phyloP scores from a whole-genome alignment of 208 protist genomes.

The Entamoeba nuttalli region DNA sequence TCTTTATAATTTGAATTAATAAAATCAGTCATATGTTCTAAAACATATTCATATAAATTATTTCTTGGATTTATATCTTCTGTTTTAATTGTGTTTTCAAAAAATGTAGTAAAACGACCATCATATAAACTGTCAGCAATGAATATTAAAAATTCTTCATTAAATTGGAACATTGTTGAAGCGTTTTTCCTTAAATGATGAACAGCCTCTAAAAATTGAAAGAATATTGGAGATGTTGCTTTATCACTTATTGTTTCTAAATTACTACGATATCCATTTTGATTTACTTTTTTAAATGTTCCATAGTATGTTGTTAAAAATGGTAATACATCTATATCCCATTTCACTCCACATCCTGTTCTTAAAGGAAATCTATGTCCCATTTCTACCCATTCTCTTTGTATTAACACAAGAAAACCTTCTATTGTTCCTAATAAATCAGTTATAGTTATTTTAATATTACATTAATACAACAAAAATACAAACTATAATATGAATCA shows the following conservation, averaged over 20 bases:
- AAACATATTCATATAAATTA: neutral
- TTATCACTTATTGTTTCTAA: neutral
- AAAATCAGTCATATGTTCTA: neutral
- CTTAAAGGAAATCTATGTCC: conserved; percentile 66
- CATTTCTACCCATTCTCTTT: conserved; percentile 79
- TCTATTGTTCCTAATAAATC: conserved; percentile 39
- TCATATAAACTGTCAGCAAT: neutral
- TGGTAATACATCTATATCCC: neutral
- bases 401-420: conserved; percentile 62
- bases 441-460: neutral
- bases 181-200: neutral
- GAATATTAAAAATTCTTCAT: neutral
- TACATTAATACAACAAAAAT: neutral
- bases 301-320: neutral
- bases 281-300: neutral
- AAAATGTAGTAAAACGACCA: neutral
- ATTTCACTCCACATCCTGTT: neutral
- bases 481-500: conserved; percentile 64
- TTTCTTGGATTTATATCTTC: neutral
- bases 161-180: neutral
- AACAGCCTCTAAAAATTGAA: neutral
- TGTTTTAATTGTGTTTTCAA: neutral
- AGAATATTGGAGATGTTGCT: neutral
- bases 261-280: neutral
- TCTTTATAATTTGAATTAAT: neutral